Evolutionary conservation across 2,329 filamentous ascomycete genomes (phyloP), one percentile per base, ranked within the genome.

Genomic region (Paracoccidioides lutzii): DNA sequence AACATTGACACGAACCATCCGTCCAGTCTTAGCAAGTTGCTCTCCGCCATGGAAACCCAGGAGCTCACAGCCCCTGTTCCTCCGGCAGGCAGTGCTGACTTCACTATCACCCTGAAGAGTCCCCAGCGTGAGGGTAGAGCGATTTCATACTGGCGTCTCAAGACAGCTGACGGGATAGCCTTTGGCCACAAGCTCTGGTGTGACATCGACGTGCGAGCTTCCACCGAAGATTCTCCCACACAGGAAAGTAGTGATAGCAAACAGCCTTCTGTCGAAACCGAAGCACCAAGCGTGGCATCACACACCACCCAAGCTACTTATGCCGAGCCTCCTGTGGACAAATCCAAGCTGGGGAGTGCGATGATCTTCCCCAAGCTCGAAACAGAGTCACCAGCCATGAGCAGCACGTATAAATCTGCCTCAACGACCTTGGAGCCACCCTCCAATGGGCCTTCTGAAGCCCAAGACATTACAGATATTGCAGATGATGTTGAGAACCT

Each of bases 351-450:
- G 5, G 66, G 73, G 54, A 88, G 84, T 72, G 82, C 84, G 64
- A 96, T 97, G 90, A 90, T 97, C 67, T 97, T 97, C 80, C 93
- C 93, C 58, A 95, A 87, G 71, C 80, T 97, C 42, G 90, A 95
- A 64, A 95, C 94, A 75, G 93, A 97, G 73, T 95, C 90, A 8
- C 89, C 90, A 2, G 78, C 82, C 10, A 79, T 85, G 22, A n/a
- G n/a, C n/a, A 95, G 89, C 73, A 80, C 87, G n/a, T 83, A 94
- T 64, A 77, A 88, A 67, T 69, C 61, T 53, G 65, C 67, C 58
- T 58, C 60, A 32, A 59, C 65, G 4, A 66, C 70, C 37, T 63
- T 67, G 9, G 55, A n/a, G n/a, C n/a, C 61, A 3, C 64, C 69
- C 14, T 65, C 69, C 8, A 69, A 71, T 53, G 63, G 74, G 37